Conservation (phyloP, 1,284 basidiomycete species). For the Fomitopsis pinicola region DNA sequence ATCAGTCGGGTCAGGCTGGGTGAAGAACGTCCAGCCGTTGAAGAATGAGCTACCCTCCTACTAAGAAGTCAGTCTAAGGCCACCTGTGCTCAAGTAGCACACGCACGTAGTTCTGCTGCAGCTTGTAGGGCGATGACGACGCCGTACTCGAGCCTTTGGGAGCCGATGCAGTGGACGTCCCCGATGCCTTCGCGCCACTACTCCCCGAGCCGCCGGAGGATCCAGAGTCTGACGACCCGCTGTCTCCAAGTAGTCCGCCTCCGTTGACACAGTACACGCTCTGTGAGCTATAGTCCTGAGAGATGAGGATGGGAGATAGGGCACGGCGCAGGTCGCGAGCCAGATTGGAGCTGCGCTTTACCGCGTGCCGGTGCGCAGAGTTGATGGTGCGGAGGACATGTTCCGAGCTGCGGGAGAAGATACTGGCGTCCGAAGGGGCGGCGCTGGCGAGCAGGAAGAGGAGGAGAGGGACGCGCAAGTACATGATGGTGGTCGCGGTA, state of each 20-base stretch:
- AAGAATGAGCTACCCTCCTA: constrained; percentile 73
- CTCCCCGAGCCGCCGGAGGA: constrained; percentile 10
- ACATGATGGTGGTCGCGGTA: constrained; percentile 15
- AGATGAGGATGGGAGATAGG: constrained; percentile 41
- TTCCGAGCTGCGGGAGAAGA: constrained; percentile 38
- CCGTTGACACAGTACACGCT: constrained; percentile 28
- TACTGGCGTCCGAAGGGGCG: constrained; percentile 30
- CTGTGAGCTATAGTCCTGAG: constrained; percentile 12
- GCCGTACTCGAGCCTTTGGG: constrained; percentile 11
- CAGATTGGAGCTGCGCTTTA: constrained; percentile 49
- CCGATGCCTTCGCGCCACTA: constrained; percentile 14
- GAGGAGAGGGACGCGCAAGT: constrained; percentile 19
- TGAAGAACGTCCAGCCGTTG: constrained; percentile 77
- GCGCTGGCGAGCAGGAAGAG: constrained; percentile 26
- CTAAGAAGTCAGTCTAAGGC: neutral
- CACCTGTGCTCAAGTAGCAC: neutral
- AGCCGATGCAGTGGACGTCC: constrained; percentile 12
- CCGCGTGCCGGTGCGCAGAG: constrained; percentile 38
- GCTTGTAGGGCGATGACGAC: constrained; percentile 26
- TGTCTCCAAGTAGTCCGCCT: constrained; percentile 6
- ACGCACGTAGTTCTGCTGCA: constrained; percentile 25
- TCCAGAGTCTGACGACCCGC: constrained; percentile 1
- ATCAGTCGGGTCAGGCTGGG: constrained; percentile 73
- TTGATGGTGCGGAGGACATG: constrained; percentile 22
- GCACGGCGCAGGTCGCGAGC: constrained; percentile 66